phyloP scores from a whole-genome alignment of 2,329 filamentous ascomycete species.

The Aspergillus amoenus region DNA sequence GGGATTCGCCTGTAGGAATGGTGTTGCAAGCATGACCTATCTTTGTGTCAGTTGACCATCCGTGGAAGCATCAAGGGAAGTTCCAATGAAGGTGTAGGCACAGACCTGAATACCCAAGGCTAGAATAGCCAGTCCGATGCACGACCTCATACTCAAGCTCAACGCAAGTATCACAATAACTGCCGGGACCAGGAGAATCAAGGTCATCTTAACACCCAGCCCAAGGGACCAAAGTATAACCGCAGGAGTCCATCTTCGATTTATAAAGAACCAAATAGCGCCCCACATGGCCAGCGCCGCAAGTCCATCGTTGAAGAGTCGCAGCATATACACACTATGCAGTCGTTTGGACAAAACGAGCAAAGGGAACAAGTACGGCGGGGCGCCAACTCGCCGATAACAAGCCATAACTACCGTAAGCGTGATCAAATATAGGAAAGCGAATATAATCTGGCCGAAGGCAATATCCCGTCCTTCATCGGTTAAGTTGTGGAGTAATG shows the following conservation, averaged over 20 bases:
- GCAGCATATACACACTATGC: constrained; percentile 88
- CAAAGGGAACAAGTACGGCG: constrained; percentile 83
- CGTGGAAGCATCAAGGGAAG: not conserved
- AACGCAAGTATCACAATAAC: constrained; percentile 75
- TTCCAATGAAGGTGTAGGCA: not conserved
- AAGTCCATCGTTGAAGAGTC: constrained; percentile 95
- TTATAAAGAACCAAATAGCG: constrained; percentile 76
- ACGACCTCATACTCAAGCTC: constrained; percentile 64
- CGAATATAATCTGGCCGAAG: constrained; percentile 82
- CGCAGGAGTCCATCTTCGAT: constrained; percentile 69
- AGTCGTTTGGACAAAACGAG: constrained; percentile 86
- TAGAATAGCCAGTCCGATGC: constrained; percentile 67
- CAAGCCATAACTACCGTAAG: constrained; percentile 76
- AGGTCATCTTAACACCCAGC: constrained; percentile 91
- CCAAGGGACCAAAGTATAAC: constrained; percentile 73
- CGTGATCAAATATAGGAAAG: constrained; percentile 72
- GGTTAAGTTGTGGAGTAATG: constrained; percentile 73
- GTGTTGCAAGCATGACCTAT: constrained; percentile 57
- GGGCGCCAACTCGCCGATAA: constrained; percentile 58
- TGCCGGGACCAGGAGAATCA: constrained; percentile 79
- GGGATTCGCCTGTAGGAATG: constrained; percentile 66
- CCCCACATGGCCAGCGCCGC: constrained; percentile 80
- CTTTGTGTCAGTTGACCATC: constrained; percentile 2
- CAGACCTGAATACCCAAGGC: constrained; percentile 76
- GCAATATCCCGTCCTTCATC: constrained; percentile 72